Evolutionary conservation across 176 grass and related monocot genomes (phyloP), one percentile per base, ranked within the genome.

Genomic region (Zoysia pacifica): DNA sequence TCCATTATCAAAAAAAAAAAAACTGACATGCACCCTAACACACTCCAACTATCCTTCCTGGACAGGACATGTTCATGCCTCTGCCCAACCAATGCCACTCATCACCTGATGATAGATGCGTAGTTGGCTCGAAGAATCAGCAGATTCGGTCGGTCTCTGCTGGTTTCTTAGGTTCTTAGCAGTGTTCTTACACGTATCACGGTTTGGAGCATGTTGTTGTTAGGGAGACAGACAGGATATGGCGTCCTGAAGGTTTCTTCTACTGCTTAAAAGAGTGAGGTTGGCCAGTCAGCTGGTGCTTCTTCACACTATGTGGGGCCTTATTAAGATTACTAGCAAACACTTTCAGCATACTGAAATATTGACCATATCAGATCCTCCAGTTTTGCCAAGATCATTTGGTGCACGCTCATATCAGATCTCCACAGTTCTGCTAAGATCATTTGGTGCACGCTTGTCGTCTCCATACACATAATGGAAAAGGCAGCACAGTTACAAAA

Each of bases 21-120:
- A 74, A 82, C 48, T 43, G n/a, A 66, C 80, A 39, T 65, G 59
- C 46, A 19, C 60, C 16, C 58, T 18, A 52, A 47, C 12, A 16
- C 60, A 82, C 70, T 73, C 80, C 38, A 82, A 19, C 9, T 65
- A 82, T 65, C 60, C 59, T 74, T 52, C 63, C 48, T 55, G 51
- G 80, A 82, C 74, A 45, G 51, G 80, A 82, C 74, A 45, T 82
- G 80, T 65, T 73, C 80, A 74, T 44, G 46, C 58, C 58, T 65
- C 58, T 48, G 11, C 58, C 37, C 58, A 73, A 14, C 46, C 16
- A 64, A 70, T 60, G 61, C 9, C 55, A 72, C 50, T 18, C 12
- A 79, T n/a, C 48, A 40, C 46, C 45, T 42, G 5, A 65, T 41
- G 56, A 63, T 28, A 9, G n/a, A 45, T 50, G 48, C 69, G 47